Evolutionary conservation across 805 yeast genomes (phyloP).

Genomic region (Ogataea trehalophila): DNA sequence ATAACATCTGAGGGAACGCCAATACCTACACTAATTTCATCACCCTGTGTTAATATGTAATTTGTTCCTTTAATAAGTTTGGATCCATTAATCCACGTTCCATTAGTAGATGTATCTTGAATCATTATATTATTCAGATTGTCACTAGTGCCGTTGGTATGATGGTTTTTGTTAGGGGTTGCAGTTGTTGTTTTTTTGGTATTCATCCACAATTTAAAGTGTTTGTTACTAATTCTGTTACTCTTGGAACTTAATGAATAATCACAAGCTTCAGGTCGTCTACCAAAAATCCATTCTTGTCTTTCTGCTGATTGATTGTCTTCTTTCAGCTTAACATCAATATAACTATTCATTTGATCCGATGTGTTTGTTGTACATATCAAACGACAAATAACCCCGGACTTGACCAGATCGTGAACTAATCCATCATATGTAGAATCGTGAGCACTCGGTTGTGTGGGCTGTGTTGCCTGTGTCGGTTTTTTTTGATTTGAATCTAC

Average conservation of each 20-base stretch:
- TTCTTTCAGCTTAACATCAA: conserved; percentile 28
- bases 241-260: conserved; percentile 53
- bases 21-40: conserved; percentile 83
- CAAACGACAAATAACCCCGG: conserved; percentile 33
- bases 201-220: conserved; percentile 64
- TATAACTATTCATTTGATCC: conserved; percentile 21
- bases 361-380: conserved; percentile 28
- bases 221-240: conserved; percentile 68
- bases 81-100: conserved; percentile 78
- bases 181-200: conserved; percentile 29
- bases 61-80: conserved; percentile 72
- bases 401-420: conserved; percentile 22
- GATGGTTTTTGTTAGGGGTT: conserved; percentile 3
- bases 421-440: conserved; percentile 22
- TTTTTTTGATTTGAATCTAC: conserved; percentile 7
- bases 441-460: conserved; percentile 33
- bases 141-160: conserved; percentile 1
- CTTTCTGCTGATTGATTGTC: conserved; percentile 6
- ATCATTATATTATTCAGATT: conserved; percentile 38
- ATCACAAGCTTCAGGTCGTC: conserved; percentile 58
- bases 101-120: conserved; percentile 83
- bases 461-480: conserved; percentile 31
- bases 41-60: conserved; percentile 84
- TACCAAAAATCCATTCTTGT: conserved; percentile 52
- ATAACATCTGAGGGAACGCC: conserved; percentile 73